These are phyloP conservation scores for Pleurotus pulmonarius DNA, from an alignment of 768 basidiomycete genomes.

Conservation along the genomic window DNA sequence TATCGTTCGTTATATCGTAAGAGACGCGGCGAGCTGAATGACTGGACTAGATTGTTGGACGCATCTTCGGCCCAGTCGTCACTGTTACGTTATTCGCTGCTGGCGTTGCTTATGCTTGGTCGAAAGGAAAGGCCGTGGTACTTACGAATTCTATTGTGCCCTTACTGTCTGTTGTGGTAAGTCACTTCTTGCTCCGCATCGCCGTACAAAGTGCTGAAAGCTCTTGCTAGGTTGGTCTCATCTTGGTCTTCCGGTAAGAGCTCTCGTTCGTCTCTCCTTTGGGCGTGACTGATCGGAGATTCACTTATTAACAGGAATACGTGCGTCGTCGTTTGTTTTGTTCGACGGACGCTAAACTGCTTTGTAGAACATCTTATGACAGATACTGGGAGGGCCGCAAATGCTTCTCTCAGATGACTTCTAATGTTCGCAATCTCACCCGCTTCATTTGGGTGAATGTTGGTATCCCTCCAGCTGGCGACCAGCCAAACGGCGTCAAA, in stretches of 20 bases:
- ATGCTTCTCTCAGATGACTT: conserved; percentile 67
- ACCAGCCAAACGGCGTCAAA: conserved; percentile 36
- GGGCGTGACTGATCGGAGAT: not conserved
- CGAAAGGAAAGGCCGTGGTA: conserved; percentile 53
- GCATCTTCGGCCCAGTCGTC: conserved; percentile 77
- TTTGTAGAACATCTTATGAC: conserved; percentile 73
- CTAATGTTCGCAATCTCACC: conserved; percentile 68
- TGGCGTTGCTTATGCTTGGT: conserved; percentile 54
- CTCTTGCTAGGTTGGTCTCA: conserved; percentile 67
- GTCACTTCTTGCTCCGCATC: conserved; percentile 20
- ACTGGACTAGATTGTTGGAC: conserved; percentile 55
- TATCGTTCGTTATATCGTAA: not conserved
- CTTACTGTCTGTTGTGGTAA: conserved; percentile 83
- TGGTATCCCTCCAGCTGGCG: conserved; percentile 55
- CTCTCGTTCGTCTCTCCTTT: not conserved
- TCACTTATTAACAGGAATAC: conserved; percentile 47
- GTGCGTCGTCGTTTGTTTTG: conserved; percentile 30
- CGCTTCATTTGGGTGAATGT: conserved; percentile 81
- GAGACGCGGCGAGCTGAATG: not conserved
- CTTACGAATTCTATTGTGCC: conserved; percentile 86
- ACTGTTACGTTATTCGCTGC: conserved; percentile 78
- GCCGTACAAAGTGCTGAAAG: not conserved
- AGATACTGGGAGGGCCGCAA: conserved; percentile 89
- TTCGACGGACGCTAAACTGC: not conserved
- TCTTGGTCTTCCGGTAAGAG: conserved; percentile 79